These are phyloP conservation scores for Camellia oleifera DNA, from an alignment of 179 eudicot species.

Conservation along the genomic window DNA sequence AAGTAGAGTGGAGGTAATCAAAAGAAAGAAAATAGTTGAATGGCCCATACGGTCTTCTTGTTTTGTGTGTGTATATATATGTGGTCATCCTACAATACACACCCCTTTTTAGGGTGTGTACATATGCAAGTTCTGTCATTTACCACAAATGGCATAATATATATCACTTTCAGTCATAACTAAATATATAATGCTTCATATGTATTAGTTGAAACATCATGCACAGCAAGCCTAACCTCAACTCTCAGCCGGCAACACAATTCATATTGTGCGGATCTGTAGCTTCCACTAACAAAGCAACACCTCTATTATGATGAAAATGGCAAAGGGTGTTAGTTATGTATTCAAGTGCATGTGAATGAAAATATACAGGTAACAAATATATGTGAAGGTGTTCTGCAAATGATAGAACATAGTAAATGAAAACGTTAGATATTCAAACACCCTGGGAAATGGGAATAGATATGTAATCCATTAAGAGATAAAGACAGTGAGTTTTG, in stretches of 20 bases:
- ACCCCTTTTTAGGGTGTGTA: too few species aligned
- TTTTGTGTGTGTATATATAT: too few species aligned
- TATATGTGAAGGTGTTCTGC: neutral
- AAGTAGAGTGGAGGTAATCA: too few species aligned
- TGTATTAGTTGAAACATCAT: neutral
- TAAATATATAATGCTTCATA: neutral
- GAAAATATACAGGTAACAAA: neutral
- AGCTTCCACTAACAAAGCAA: conserved; percentile 94
- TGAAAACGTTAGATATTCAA: neutral
- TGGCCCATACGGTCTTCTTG: too few species aligned
- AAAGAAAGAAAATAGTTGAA: too few species aligned
- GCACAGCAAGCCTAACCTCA: conserved; percentile 45
- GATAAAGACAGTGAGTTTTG: neutral
- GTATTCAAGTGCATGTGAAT: neutral
- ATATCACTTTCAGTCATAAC: too few species aligned
- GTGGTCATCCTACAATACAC: too few species aligned
- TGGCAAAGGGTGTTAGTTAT: conserved; percentile 9
- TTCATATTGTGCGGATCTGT: conserved; percentile 88
- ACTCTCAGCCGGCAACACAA: conserved; percentile 75
- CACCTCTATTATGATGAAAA: conserved; percentile 50
- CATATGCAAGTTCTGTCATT: too few species aligned
- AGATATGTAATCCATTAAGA: neutral
- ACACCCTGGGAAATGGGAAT: neutral
- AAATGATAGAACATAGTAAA: neutral
- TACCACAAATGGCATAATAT: too few species aligned